Conservation (phyloP, 257 asterid genomes). For the Paraleonurus japonicus region DNA sequence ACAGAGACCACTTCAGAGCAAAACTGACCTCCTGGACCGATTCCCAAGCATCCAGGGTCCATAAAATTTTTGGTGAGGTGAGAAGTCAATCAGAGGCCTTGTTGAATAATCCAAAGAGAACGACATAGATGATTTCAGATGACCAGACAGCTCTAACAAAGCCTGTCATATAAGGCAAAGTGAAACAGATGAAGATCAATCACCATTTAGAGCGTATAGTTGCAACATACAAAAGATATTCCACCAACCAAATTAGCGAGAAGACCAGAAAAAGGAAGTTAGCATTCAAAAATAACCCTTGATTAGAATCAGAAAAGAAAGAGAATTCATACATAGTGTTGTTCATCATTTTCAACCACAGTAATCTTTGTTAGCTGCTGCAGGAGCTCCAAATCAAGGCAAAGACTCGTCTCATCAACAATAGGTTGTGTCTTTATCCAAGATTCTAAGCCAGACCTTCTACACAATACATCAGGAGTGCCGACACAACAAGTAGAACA, state of each 20-base stretch:
- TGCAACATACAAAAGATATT: background rate
- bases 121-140: slow-evolving; percentile 45
- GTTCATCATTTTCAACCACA: slow-evolving; percentile 49
- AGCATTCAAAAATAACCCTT: background rate
- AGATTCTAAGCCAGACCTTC: slow-evolving; percentile 46
- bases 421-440: slow-evolving; percentile 66
- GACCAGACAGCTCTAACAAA: slow-evolving; percentile 43
- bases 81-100: slow-evolving; percentile 72
- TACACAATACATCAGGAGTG: slow-evolving; percentile 50
- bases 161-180: slow-evolving; percentile 44
- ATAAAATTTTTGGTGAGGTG: slow-evolving; percentile 73
- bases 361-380: slow-evolving; percentile 48
- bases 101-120: slow-evolving; percentile 64
- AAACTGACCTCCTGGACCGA: slow-evolving; percentile 46
- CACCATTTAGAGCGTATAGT: background rate
- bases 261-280: background rate
- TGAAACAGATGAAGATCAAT: slow-evolving; percentile 10
- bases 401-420: slow-evolving; percentile 67
- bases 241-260: slow-evolving; percentile 10
- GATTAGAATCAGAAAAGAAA: slow-evolving; percentile 1
- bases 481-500: slow-evolving; percentile 58
- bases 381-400: slow-evolving; percentile 64
- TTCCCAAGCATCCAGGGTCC: slow-evolving; percentile 79
- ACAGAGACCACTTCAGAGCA: slow-evolving; percentile 20
- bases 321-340: slow-evolving; percentile 38